Percentiles rank a stretch among this genome's conserved stretches.
These are phyloP conservation scores for Neopestalotiopsis clavispora DNA, from an alignment of 2,329 filamentous ascomycete species.

Conservation along the genomic window DNA sequence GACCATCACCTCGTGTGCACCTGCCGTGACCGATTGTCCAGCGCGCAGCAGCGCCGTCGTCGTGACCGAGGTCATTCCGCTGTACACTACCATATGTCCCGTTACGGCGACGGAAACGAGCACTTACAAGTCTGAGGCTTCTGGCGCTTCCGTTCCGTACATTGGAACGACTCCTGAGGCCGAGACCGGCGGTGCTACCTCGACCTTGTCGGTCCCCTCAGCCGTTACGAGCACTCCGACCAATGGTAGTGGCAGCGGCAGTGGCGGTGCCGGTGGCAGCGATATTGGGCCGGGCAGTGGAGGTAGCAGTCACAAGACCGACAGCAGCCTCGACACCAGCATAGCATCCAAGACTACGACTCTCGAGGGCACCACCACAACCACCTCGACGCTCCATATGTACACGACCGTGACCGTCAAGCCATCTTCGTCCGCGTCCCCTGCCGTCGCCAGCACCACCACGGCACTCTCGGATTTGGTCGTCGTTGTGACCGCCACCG, in stretches of 20 bases:
- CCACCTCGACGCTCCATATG: background rate
- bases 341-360: background rate
- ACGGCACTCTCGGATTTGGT: background rate
- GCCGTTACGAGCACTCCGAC: slow-evolving; percentile 17
- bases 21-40: slow-evolving; percentile 43
- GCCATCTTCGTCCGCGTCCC: background rate
- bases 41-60: slow-evolving; percentile 40
- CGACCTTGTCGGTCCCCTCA: slow-evolving; percentile 1
- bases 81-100: slow-evolving; percentile 53
- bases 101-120: slow-evolving; percentile 36
- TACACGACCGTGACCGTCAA: slow-evolving; percentile 3
- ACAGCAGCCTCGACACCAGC: background rate
- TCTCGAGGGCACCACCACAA: background rate
- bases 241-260: background rate
- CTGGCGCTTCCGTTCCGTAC: slow-evolving; percentile 17
- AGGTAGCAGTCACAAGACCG: background rate
- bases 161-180: slow-evolving; percentile 22
- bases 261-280: background rate
- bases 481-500: slow-evolving; percentile 13
- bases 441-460: background rate
- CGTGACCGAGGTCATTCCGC: slow-evolving; percentile 46
- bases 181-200: slow-evolving; percentile 31
- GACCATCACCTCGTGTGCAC: slow-evolving; percentile 39
- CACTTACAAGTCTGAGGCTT: background rate
- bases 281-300: no score